Evolutionary conservation across 1,284 basidiomycete species (phyloP), one percentile per base, ranked within the genome.

Genomic region (Bondarzewia mesenterica): DNA sequence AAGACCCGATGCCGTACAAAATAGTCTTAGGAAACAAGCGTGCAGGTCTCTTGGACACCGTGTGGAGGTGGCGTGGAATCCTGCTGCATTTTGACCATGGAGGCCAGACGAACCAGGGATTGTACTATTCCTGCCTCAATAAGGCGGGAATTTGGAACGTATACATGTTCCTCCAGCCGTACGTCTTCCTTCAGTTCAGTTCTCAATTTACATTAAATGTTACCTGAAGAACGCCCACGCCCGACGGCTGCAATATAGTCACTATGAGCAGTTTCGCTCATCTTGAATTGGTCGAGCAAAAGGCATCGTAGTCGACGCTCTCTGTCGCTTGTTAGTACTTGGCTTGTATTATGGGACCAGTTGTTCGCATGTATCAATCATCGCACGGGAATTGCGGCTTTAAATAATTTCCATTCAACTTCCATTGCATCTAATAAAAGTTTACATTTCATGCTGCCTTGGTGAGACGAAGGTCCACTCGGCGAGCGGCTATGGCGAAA

Each of bases 401-500:
- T 7, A 18, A 10, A 39, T 39, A 8, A 21, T 21, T 16, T 40
- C 38, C 14, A 40, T 12, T 16, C 10, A 22, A 40, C 38, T 40
- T 40, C 16, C n/a, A 40, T 40, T 22, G 38, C 18, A 10, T 43
- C 14, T 14, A 43, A 26, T 7, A 16, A 26, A 12, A 7, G 16
- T 16, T 18, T 40, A 51, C 21, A 38, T 5, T 22, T 46, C 25
- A 71, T 22, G 40, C 29, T n/a, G 29, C 7, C 58, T 75, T 75
- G 62, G 77, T 74, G 62, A 89, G 72, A 47, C 78, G 75, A 50
- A 82, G 65, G 61, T 89, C 78, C 39, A 89, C 72, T 47, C 88
- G 77, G 59, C 80, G 73, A 53, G 72, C 74, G 42, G 75, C 67
- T 50, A 85, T 64, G 5, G 75, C 78, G 51, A 89, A 63, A 22